Percentiles rank a stretch among this genome's conserved stretches.
Conservation (phyloP, 805 yeast genomes). For the Candida nitratophila region DNA sequence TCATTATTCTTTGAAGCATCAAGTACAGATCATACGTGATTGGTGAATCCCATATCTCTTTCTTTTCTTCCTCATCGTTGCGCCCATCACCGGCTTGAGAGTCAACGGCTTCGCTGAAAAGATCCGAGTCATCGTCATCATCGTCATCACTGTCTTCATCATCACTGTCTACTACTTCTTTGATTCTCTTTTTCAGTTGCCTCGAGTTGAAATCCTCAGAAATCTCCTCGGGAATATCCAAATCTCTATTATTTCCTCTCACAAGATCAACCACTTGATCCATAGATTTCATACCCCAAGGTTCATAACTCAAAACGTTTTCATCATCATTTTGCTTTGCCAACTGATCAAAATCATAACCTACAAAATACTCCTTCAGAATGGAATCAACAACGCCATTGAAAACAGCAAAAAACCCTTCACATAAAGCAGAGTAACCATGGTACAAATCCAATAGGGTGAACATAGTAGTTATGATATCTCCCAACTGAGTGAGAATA, state of each 20-base stretch:
- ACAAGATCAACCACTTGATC: slow-evolving; percentile 39
- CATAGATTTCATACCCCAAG: slow-evolving; percentile 53
- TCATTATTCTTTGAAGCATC: slow-evolving; percentile 52
- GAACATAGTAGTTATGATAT: slow-evolving; percentile 62
- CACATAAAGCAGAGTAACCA: slow-evolving; percentile 66
- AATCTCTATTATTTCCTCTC: slow-evolving; percentile 7
- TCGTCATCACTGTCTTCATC: slow-evolving; percentile 32
- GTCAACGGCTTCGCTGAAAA: slow-evolving; percentile 14
- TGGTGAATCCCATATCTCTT: slow-evolving; percentile 56
- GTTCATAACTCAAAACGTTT: slow-evolving; percentile 15
- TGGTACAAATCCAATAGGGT: slow-evolving; percentile 77
- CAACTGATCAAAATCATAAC: slow-evolving; percentile 17
- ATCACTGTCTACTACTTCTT: slow-evolving; percentile 24
- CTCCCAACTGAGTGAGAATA: slow-evolving; percentile 59
- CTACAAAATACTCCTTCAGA: slow-evolving; percentile 26
- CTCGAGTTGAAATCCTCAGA: slow-evolving; percentile 8
- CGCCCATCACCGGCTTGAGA: slow-evolving; percentile 17
- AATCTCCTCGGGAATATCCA: slow-evolving; percentile 17
- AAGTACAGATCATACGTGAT: slow-evolving; percentile 56
- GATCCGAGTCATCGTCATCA: slow-evolving; percentile 25
- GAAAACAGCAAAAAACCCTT: slow-evolving; percentile 69
- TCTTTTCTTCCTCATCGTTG: slow-evolving; percentile 12
- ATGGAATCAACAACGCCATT: slow-evolving; percentile 49
- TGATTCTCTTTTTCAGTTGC: slow-evolving; percentile 13
- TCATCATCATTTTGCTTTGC: slow-evolving; percentile 6